Evolutionary conservation across 306 rosid species (phyloP).

Genomic region (Cicer yamashitae): DNA sequence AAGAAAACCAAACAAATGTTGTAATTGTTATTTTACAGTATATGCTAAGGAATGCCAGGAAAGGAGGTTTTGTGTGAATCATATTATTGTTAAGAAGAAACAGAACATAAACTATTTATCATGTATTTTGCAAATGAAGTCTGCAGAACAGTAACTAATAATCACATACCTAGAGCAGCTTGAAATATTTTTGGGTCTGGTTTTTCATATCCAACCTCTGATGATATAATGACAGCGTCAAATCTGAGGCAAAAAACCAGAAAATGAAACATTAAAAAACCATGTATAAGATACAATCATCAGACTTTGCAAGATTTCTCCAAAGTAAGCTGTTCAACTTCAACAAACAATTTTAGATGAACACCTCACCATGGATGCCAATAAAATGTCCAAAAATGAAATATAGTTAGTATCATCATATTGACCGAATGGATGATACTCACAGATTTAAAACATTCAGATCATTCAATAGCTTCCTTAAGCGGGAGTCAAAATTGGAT

Average conservation of each 20-base stretch:
- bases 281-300: neutral
- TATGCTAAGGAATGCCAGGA: neutral
- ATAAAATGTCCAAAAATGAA: neutral
- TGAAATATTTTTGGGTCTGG: constrained; percentile 86
- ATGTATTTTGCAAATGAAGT: constrained; percentile 14
- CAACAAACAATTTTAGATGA: constrained; percentile 7
- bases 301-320: constrained; percentile 27
- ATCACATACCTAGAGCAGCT: constrained; percentile 78
- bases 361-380: constrained; percentile 5
- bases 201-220: constrained; percentile 93
- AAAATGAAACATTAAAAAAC: constrained; percentile 9
- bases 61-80: constrained; percentile 3
- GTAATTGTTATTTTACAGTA: neutral
- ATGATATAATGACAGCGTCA: constrained; percentile 85
- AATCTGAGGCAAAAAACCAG: constrained; percentile 59
- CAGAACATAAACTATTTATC: constrained; percentile 1
- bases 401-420: constrained; percentile 1
- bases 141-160: neutral
- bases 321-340: neutral
- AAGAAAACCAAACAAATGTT: constrained; percentile 7
- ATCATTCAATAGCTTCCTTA: constrained; percentile 89
- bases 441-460: constrained; percentile 82
- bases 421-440: constrained; percentile 46
- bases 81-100: neutral
- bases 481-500: constrained; percentile 89